Conservation (phyloP, 371 early-diverging fungal species). For the Fennellomyces sp. region DNA sequence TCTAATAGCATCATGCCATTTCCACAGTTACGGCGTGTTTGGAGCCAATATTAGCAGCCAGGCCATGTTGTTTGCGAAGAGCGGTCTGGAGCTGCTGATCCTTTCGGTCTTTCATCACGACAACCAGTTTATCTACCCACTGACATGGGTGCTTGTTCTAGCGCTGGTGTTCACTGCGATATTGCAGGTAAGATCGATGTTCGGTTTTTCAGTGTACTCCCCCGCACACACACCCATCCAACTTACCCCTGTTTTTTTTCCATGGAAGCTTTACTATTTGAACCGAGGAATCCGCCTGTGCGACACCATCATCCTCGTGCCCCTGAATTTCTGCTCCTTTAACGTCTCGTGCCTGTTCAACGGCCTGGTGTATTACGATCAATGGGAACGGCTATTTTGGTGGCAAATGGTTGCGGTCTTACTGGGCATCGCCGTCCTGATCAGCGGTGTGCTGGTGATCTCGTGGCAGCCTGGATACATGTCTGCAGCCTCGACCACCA, state of each 20-base stretch:
- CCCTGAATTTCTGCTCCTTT: constrained; percentile 79
- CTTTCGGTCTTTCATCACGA: constrained; percentile 61
- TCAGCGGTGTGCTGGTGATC: constrained; percentile 68
- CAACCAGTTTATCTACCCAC: constrained; percentile 77
- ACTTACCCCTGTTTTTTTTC: background rate
- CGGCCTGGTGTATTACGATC: constrained; percentile 82
- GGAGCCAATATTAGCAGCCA: constrained; percentile 82
- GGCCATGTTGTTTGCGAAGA: constrained; percentile 81
- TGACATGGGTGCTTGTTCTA: constrained; percentile 73
- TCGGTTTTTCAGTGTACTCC: background rate
- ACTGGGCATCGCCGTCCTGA: constrained; percentile 66
- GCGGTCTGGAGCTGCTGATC: constrained; percentile 77
- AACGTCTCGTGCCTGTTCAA: constrained; percentile 79
- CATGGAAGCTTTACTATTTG: constrained; percentile 71
- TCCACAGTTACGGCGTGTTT: constrained; percentile 65
- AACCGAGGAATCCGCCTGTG: constrained; percentile 76
- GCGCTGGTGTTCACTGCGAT: constrained; percentile 70
- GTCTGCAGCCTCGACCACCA: background rate
- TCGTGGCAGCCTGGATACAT: constrained; percentile 51
- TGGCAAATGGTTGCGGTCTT: constrained; percentile 70
- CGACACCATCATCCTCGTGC: constrained; percentile 80
- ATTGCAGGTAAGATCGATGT: constrained; percentile 56
- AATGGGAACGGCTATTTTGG: constrained; percentile 68
- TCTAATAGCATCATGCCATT: background rate
- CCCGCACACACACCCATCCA: too few relatives aligned